These are phyloP conservation scores for Odonthalia washingtoniensis DNA, from an alignment of 31 red algal genomes.

Conservation along the genomic window DNA sequence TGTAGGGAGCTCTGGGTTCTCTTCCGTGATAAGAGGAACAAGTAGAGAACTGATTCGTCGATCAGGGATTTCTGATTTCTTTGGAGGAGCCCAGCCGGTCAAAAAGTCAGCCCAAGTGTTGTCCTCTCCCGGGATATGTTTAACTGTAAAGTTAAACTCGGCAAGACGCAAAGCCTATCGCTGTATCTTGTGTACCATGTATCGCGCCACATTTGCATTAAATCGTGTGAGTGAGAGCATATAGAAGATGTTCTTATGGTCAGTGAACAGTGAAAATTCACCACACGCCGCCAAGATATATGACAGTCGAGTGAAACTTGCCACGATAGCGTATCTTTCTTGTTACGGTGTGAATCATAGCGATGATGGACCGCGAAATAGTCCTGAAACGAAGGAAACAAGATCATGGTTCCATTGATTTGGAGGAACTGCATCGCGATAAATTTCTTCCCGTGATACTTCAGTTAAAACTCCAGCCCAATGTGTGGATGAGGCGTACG, in stretches of 20 bases:
- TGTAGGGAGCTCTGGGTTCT: not conserved
- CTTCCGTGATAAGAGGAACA: conserved; percentile 1
- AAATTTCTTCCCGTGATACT: conserved; percentile 4
- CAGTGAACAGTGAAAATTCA: not conserved
- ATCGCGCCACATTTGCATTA: conserved; percentile 44
- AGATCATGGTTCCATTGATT: conserved; percentile 13
- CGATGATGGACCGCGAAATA: not conserved
- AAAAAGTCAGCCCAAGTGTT: conserved; percentile 56
- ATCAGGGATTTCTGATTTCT: not conserved
- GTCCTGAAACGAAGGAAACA: conserved; percentile 6
- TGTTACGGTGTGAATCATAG: conserved; percentile 14
- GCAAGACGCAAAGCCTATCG: conserved; percentile 47
- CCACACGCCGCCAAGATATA: not conserved
- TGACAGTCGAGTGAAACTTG: not conserved
- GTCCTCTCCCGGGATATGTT: conserved; percentile 29
- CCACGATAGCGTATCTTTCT: not conserved
- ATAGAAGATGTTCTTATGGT: conserved; percentile 53
- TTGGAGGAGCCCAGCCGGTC: conserved; percentile 27
- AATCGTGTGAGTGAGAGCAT: conserved; percentile 1
- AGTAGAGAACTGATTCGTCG: not conserved
- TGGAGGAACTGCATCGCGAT: not conserved
- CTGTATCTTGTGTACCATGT: conserved; percentile 52
- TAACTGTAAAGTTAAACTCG: conserved; percentile 58
- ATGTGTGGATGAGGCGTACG: not conserved
- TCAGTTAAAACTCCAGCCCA: not conserved